These are phyloP conservation scores for Plasmodium fragile DNA, from an alignment of 169 alveolate species.

Conservation along the genomic window DNA sequence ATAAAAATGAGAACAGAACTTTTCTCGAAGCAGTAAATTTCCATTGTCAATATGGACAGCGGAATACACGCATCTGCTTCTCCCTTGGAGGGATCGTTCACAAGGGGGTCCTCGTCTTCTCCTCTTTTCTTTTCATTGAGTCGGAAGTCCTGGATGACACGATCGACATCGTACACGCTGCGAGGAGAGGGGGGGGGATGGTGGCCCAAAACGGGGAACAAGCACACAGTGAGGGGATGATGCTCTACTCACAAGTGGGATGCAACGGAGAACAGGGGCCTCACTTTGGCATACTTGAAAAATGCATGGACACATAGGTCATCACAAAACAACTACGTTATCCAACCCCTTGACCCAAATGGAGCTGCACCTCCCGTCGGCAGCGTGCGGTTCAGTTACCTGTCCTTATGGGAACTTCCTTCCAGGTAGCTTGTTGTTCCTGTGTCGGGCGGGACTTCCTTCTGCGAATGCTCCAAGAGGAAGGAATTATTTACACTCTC, in stretches of 20 bases:
- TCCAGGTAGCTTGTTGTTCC: background rate
- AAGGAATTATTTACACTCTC: constrained; percentile 32
- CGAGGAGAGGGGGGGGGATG: background rate
- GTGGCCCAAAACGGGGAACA: background rate
- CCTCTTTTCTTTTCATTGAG: constrained; percentile 3
- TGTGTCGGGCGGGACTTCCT: background rate
- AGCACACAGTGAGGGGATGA: background rate
- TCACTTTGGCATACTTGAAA: background rate
- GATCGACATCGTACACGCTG: constrained; percentile 32
- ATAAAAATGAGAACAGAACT: constrained; percentile 6
- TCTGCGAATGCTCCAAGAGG: constrained; percentile 6
- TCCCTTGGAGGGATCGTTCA: background rate
- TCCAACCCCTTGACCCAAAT: background rate
- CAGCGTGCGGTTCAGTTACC: background rate
- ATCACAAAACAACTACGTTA: background rate
- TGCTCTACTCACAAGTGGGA: background rate
- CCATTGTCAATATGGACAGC: constrained; percentile 1
- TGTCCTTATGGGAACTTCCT: background rate
- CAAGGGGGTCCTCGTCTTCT: background rate
- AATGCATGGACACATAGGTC: background rate
- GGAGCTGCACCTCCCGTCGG: background rate
- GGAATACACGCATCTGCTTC: background rate
- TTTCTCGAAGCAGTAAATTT: constrained; percentile 47
- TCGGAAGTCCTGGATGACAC: constrained; percentile 34
- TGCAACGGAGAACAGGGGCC: background rate